Conservation (phyloP, 371 early-diverging fungal species). For the Mortierella sp. region DNA sequence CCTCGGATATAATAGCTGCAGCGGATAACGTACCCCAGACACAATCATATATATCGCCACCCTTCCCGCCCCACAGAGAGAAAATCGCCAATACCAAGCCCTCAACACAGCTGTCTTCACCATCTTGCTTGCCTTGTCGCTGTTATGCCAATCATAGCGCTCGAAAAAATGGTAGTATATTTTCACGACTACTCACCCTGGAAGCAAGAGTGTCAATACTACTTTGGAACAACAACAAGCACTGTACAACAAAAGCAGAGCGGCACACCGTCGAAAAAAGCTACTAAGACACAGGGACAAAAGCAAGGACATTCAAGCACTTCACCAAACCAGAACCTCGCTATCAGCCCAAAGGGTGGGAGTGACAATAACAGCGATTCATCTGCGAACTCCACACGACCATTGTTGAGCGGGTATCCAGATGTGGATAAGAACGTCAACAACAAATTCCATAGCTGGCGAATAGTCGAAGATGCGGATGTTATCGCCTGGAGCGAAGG, state of each 20-base stretch:
- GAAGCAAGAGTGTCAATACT: constrained; percentile 50
- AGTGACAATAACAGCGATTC: neutral
- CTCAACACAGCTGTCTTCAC: neutral
- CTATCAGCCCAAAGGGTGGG: neutral
- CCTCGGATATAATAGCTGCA: neutral
- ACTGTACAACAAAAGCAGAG: neutral
- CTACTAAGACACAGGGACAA: neutral
- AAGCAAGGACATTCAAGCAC: neutral
- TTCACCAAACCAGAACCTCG: neutral
- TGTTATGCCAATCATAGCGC: constrained; percentile 9
- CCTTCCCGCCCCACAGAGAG: neutral
- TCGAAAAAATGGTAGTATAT: constrained; percentile 13
- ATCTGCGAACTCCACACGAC: neutral
- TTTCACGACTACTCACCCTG: constrained; percentile 39
- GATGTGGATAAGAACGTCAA: constrained; percentile 49
- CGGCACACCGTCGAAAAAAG: neutral
- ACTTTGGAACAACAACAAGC: constrained; percentile 17
- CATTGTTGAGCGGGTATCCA: constrained; percentile 24
- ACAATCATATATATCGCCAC: neutral
- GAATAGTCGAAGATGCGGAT: constrained; percentile 19
- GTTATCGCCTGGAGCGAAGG: neutral
- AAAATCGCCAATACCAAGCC: neutral
- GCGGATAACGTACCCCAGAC: neutral
- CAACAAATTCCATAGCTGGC: constrained; percentile 41
- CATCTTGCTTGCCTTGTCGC: constrained; percentile 25